Evolutionary conservation across 768 basidiomycete genomes (phyloP).

Genomic region (Nevesoporus exiguus): DNA sequence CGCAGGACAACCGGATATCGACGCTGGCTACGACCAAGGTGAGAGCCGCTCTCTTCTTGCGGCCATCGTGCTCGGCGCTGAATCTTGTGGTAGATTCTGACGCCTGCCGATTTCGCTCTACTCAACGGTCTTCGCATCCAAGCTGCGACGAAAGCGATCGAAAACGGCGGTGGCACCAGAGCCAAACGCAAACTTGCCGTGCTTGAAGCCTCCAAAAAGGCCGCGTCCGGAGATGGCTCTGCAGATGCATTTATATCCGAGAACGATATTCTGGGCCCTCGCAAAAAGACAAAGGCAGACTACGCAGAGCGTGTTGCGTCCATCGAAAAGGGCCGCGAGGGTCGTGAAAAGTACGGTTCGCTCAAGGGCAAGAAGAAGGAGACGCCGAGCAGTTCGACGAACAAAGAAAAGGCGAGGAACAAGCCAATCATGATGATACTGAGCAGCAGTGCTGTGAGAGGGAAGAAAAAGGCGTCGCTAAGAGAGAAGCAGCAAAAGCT

Average conservation of each 20-base stretch:
- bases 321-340: conserved; percentile 90
- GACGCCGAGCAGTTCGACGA: conserved; percentile 80
- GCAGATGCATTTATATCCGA: conserved; percentile 72
- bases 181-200: conserved; percentile 88
- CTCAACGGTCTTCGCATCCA: conserved; percentile 84
- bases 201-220: conserved; percentile 70
- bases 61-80: not conserved
- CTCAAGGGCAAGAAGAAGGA: conserved; percentile 89
- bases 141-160: conserved; percentile 68
- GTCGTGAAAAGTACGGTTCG: conserved; percentile 89
- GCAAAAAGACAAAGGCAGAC: conserved; percentile 89
- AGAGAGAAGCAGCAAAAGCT: conserved; percentile 79
- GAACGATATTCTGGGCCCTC: conserved; percentile 86
- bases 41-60: not conserved
- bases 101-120: conserved; percentile 93
- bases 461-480: conserved; percentile 81
- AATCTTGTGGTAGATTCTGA: conserved; percentile 67
- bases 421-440: conserved; percentile 96
- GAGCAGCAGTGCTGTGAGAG: conserved; percentile 66
- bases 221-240: conserved; percentile 41
- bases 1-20: conserved; percentile 45
- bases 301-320: conserved; percentile 93
- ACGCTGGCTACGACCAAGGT: conserved; percentile 82
- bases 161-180: conserved; percentile 63
- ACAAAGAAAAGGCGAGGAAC: conserved; percentile 88